phyloP scores from a whole-genome alignment of 1,139 yeast species.

The Magnusiomyces suaveolens region DNA sequence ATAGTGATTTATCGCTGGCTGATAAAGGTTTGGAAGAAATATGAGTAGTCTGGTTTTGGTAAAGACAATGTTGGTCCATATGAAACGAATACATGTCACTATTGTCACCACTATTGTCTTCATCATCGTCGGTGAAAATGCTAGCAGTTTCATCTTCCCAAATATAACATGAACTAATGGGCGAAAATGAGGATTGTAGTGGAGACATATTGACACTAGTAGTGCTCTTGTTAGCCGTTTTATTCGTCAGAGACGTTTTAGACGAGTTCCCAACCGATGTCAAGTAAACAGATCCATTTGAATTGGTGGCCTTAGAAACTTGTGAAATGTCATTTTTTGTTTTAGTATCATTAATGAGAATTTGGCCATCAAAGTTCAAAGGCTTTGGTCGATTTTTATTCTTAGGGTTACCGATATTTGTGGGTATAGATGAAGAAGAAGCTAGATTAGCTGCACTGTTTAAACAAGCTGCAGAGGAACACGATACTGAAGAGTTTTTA shows the following conservation, averaged over 20 bases:
- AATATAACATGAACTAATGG: neutral
- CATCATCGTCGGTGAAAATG: neutral
- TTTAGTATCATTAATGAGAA: neutral
- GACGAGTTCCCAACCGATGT: neutral
- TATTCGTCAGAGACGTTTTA: neutral
- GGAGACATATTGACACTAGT: neutral
- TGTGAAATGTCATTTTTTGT: neutral
- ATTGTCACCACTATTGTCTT: neutral
- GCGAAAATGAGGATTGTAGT: neutral
- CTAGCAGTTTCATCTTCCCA: neutral
- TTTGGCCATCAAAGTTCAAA: neutral
- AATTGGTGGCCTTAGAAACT: neutral
- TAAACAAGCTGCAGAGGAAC: neutral
- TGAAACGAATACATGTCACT: neutral
- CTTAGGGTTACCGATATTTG: neutral
- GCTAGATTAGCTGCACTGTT: neutral
- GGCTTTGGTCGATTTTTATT: neutral
- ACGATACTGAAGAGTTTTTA: neutral
- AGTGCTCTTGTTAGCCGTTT: neutral
- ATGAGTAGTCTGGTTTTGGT: neutral
- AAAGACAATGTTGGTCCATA: neutral
- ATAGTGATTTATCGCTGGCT: no score
- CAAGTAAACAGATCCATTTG: neutral
- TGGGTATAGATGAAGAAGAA: neutral
- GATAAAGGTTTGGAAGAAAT: neutral